Evolutionary conservation across 2,329 filamentous ascomycete species (phyloP).

Genomic region (Diaporthe sp.): DNA sequence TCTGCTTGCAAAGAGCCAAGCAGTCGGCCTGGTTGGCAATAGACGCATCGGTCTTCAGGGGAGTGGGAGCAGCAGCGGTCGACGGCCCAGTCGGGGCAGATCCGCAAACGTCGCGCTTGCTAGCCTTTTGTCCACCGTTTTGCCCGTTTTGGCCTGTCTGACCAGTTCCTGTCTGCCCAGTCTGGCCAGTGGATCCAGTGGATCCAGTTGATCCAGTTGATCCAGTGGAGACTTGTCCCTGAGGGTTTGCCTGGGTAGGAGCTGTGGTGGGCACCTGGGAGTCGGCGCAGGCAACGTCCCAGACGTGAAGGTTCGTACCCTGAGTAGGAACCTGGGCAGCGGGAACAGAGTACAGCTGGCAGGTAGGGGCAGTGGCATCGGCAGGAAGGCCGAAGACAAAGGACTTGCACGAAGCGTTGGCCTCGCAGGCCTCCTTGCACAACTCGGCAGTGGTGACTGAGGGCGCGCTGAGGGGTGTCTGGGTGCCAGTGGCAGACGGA

Average conservation of each 20-base stretch:
- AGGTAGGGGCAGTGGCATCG: not conserved
- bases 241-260: not conserved
- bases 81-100: not conserved
- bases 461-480: not conserved
- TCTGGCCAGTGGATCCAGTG: not conserved
- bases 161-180: not conserved
- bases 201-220: not conserved
- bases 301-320: constrained; percentile 6
- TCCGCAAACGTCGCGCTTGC: constrained; percentile 5
- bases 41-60: not conserved
- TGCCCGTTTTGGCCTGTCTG: not conserved
- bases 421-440: constrained; percentile 18
- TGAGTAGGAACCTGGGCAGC: not conserved
- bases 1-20: constrained; percentile 9
- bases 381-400: constrained; percentile 11
- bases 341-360: not conserved
- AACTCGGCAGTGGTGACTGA: constrained; percentile 4
- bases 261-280: constrained; percentile 11
- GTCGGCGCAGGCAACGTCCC: not conserved
- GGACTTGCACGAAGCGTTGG: constrained; percentile 10
- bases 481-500: not conserved
- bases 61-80: not conserved
- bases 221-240: not conserved
- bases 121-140: not conserved
- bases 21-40: constrained; percentile 4